Evolutionary conservation across 768 basidiomycete species (phyloP), one percentile per base, ranked within the genome.

Genomic region (Serendipita sp.): DNA sequence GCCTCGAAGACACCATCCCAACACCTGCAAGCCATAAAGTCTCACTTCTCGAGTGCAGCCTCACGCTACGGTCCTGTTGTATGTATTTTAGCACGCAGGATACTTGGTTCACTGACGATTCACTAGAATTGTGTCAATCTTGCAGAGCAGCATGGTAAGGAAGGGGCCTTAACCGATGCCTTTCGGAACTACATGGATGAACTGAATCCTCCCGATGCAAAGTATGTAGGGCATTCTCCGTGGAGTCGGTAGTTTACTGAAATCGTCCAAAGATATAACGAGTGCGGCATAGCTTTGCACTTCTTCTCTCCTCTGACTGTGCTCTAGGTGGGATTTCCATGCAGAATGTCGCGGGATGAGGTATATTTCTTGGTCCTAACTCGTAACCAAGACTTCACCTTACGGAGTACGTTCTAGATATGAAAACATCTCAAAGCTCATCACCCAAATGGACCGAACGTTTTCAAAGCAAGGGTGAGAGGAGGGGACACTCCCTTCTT

Each of bases 281-380:
- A 85, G 70, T 66, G 45, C 8, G 58, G n/a, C 45, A 16, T 38
- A n/a, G 11, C n/a, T 32, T 32, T n/a, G 38, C 13, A 41, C 38
- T 5, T 41, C 34, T 47, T 34, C 16, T 28, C 18, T 1, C 54
- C n/a, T 11, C 18, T 3, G 15, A 51, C 16, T 5, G 37, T 16
- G 16, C 16, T 45, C 68, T 44, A 74, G 70, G 28, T 97, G 93
- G 70, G 95, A 97, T 73, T 98, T 97, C 73, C 95, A 97, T 74
- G 80, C 77, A 2, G 92, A 96, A 73, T 95, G 92, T 10, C 86
- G 83, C 71, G 94, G 95, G 24, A 96, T 98, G 95, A 91, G 89
- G 87, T 91, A 67, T 64, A 81, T 53, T 3, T 38, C 74, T 63
- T 58, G 48, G 44, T 32, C 35, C 34, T 34, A 65, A 48, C 65